Evolutionary conservation across 2,329 filamentous ascomycete genomes (phyloP).

Genomic region (Xenosphaeropsis pyriputrescens): DNA sequence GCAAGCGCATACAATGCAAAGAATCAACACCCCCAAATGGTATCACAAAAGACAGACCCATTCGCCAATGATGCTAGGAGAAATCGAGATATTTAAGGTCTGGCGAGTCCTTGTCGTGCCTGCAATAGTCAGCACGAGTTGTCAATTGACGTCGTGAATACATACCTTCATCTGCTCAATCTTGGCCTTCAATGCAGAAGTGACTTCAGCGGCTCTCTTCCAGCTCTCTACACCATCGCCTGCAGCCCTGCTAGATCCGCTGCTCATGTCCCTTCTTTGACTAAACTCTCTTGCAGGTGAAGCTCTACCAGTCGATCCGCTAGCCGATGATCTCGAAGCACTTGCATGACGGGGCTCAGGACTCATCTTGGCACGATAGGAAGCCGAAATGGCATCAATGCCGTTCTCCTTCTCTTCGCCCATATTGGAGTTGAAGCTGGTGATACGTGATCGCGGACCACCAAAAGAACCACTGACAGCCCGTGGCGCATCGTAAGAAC

Average conservation of each 20-base stretch:
- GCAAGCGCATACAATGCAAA: no score
- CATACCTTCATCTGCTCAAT: slow-evolving; percentile 95
- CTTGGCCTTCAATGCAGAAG: slow-evolving; percentile 88
- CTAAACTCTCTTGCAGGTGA: slow-evolving; percentile 13
- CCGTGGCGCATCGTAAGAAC: background rate
- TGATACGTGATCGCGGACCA: slow-evolving; percentile 12
- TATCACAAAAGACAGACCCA: no score
- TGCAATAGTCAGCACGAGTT: slow-evolving; percentile 9
- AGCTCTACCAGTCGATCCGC: slow-evolving; percentile 16
- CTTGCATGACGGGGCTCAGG: slow-evolving; percentile 12
- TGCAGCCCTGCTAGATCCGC: slow-evolving; percentile 17
- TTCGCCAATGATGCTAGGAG: no score
- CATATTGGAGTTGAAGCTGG: slow-evolving; percentile 48
- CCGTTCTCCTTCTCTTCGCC: slow-evolving; percentile 67
- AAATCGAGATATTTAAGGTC: slow-evolving; percentile 18
- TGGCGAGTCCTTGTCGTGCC: slow-evolving; percentile 35
- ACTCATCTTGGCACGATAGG: slow-evolving; percentile 16
- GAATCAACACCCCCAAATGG: no score
- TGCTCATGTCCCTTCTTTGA: slow-evolving; percentile 16
- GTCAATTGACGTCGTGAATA: background rate
- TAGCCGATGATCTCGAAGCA: slow-evolving; percentile 15
- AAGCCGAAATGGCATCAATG: slow-evolving; percentile 19
- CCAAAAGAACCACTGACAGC: slow-evolving; percentile 7
- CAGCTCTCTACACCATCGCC: slow-evolving; percentile 71
- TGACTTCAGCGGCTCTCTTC: slow-evolving; percentile 94